These are phyloP conservation scores for Aspergillus sp. DNA, from an alignment of 2,329 filamentous ascomycete genomes.

Conservation along the genomic window DNA sequence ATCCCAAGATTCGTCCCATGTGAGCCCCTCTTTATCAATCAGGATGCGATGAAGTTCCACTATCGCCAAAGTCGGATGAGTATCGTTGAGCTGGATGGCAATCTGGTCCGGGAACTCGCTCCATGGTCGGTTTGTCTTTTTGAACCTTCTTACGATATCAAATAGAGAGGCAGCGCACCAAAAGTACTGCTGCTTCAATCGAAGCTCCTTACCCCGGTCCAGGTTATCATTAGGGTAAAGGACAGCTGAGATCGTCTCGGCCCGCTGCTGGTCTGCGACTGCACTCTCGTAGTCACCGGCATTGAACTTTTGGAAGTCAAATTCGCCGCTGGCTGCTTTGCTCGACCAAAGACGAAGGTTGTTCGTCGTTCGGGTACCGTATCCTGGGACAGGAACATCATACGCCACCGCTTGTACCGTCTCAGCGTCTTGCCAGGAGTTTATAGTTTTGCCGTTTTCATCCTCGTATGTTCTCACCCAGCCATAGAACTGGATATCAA, in stretches of 20 bases:
- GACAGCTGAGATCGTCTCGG: conserved; percentile 98
- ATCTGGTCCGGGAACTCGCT: conserved; percentile 90
- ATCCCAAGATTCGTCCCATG: conserved; percentile 90
- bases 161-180: conserved; percentile 97
- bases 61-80: conserved; percentile 92
- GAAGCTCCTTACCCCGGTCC: conserved; percentile 92
- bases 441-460: conserved; percentile 70
- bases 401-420: conserved; percentile 90
- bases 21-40: conserved; percentile 81
- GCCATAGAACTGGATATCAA: conserved; percentile 97
- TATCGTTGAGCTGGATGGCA: conserved; percentile 97
- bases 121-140: conserved; percentile 92
- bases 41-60: conserved; percentile 94
- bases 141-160: conserved; percentile 96
- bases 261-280: conserved; percentile 94
- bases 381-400: conserved; percentile 89
- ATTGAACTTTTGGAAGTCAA: conserved; percentile 99
- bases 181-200: conserved; percentile 99
- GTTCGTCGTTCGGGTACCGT: conserved; percentile 86
- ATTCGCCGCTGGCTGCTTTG: conserved; percentile 94
- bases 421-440: conserved; percentile 89
- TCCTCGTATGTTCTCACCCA: conserved; percentile 73
- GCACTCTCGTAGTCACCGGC: conserved; percentile 96
- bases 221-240: conserved; percentile 98
- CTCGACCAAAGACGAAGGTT: conserved; percentile 97